Conservation (phyloP, 108 stramenopile species). For the Nannochloropsis granulata region DNA sequence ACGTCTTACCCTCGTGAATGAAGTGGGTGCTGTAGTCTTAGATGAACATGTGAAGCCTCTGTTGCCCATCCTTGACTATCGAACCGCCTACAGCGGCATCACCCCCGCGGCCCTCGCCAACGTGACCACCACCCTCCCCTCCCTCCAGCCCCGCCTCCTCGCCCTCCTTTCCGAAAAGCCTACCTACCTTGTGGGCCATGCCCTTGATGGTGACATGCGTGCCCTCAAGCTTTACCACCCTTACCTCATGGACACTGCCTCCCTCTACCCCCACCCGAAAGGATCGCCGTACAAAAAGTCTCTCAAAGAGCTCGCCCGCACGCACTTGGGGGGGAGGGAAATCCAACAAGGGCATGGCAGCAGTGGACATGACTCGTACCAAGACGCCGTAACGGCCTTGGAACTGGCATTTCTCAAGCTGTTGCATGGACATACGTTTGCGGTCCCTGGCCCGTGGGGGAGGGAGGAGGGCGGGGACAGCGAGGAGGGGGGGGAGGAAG, state of each 20-base stretch:
- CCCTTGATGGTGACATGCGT: conserved; percentile 70
- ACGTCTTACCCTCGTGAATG: conserved; percentile 56
- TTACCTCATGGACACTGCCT: conserved; percentile 59
- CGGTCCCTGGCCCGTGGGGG: not conserved
- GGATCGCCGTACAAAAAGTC: conserved; percentile 20
- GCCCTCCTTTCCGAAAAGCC: conserved; percentile 34
- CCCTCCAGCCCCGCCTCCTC: conserved; percentile 60
- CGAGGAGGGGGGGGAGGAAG: not conserved
- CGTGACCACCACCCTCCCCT: conserved; percentile 45
- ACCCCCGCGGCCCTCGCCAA: not conserved
- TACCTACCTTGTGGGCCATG: conserved; percentile 76
- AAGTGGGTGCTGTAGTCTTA: conserved; percentile 40
- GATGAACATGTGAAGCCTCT: conserved; percentile 64
- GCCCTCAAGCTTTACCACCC: conserved; percentile 55
- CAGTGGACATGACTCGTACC: conserved; percentile 14
- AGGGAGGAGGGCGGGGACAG: not conserved
- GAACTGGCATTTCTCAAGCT: conserved; percentile 30
- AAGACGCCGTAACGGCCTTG: conserved; percentile 23
- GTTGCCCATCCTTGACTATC: conserved; percentile 51
- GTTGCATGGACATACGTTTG: not conserved
- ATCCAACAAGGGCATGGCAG: conserved; percentile 4
- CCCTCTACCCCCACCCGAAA: conserved; percentile 44
- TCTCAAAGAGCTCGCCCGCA: conserved; percentile 5
- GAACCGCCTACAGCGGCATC: conserved; percentile 37
- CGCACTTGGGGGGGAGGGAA: conserved; percentile 7